These are phyloP conservation scores for Emmonsia crescens DNA, from an alignment of 2,329 filamentous ascomycete species.

Conservation along the genomic window DNA sequence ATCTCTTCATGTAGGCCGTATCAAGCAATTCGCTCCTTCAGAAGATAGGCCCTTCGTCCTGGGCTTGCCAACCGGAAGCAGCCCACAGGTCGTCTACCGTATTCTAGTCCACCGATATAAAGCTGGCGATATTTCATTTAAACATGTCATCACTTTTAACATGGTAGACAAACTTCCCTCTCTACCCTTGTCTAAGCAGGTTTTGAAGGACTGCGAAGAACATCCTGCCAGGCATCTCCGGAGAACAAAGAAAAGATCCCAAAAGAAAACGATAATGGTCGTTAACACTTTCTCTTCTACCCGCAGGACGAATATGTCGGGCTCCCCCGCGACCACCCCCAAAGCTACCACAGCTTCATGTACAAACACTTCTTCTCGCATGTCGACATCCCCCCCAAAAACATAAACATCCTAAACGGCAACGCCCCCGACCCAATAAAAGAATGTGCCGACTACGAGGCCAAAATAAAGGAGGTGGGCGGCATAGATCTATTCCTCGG, in stretches of 20 bases:
- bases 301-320: conserved; percentile 73
- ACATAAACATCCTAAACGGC: conserved; percentile 76
- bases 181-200: not conserved
- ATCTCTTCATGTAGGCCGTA: conserved; percentile 47
- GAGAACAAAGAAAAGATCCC: not conserved
- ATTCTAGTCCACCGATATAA: conserved; percentile 50
- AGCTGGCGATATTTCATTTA: conserved; percentile 59
- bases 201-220: not conserved
- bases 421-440: conserved; percentile 64
- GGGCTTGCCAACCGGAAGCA: conserved; percentile 73
- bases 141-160: conserved; percentile 84
- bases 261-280: not conserved
- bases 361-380: conserved; percentile 85
- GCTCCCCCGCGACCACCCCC: conserved; percentile 68
- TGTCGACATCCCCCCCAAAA: conserved; percentile 67
- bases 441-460: conserved; percentile 71
- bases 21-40: conserved; percentile 65
- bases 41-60: conserved; percentile 66
- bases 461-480: conserved; percentile 60
- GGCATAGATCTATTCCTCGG: conserved; percentile 81
- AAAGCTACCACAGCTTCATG: conserved; percentile 89
- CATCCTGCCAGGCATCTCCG: not conserved
- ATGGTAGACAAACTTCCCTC: conserved; percentile 48
- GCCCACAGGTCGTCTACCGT: conserved; percentile 66
- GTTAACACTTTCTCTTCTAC: not conserved